These are phyloP conservation scores for Penicillium nucicola DNA, from an alignment of 495 filamentous ascomycete species.

Conservation along the genomic window DNA sequence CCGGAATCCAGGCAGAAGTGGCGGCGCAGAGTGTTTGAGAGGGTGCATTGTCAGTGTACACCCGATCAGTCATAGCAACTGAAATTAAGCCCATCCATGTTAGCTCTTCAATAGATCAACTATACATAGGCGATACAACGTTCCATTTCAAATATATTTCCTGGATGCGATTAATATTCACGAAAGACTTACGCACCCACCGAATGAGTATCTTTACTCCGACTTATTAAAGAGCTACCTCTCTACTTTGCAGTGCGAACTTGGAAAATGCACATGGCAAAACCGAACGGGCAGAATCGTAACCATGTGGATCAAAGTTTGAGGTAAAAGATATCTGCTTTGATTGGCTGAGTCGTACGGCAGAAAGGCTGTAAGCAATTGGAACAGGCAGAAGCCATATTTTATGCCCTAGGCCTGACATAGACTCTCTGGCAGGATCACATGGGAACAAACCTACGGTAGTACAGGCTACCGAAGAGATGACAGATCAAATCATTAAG, in stretches of 20 bases:
- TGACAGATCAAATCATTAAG: neutral
- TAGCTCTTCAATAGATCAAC: neutral
- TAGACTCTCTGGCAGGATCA: neutral
- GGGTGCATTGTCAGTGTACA: neutral
- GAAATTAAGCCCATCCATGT: neutral
- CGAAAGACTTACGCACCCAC: neutral
- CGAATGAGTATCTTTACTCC: neutral
- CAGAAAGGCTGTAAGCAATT: neutral
- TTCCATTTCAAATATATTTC: neutral
- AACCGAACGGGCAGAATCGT: neutral
- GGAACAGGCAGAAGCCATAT: neutral
- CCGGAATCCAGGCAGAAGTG: conserved; percentile 2
- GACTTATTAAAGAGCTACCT: neutral
- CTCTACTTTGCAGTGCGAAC: neutral
- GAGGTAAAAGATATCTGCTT: neutral
- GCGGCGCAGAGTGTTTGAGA: neutral
- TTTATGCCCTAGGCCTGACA: neutral
- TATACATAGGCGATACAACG: conserved; percentile 1
- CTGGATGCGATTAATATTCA: neutral
- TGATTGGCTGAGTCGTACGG: neutral
- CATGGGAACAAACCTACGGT: neutral
- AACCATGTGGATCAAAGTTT: neutral
- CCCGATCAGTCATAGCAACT: neutral
- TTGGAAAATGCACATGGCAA: neutral
- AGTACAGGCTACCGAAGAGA: neutral